These are phyloP conservation scores for Hylodesmum podocarpum DNA, from an alignment of 306 rosid species.

Conservation along the genomic window DNA sequence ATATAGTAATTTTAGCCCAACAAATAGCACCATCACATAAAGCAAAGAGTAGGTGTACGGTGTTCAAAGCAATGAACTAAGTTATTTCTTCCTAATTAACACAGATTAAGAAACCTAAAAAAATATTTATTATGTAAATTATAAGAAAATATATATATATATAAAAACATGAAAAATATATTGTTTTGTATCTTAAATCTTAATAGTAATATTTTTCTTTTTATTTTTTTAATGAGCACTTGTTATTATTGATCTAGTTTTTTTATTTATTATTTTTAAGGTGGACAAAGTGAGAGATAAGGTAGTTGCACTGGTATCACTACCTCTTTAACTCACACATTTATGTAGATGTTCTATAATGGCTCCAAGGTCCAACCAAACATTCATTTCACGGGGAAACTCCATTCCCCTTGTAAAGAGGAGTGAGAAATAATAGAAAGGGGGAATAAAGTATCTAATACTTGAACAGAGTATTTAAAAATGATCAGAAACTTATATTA, in stretches of 20 bases:
- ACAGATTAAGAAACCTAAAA: too few relatives aligned
- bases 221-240: too few relatives aligned
- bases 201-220: too few relatives aligned
- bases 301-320: slow-evolving; percentile 67
- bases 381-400: slow-evolving; percentile 79
- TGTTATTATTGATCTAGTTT: too few relatives aligned
- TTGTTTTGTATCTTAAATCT: too few relatives aligned
- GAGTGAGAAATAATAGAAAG: slow-evolving; percentile 26
- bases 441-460: slow-evolving; percentile 7
- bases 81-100: too few relatives aligned
- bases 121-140: too few relatives aligned
- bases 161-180: too few relatives aligned
- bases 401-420: slow-evolving; percentile 35
- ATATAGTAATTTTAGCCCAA: slow-evolving; percentile 16
- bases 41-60: slow-evolving; percentile 33
- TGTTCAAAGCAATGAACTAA: slow-evolving; percentile 66
- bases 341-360: slow-evolving; percentile 41
- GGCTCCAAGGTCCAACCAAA: slow-evolving; percentile 66
- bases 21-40: slow-evolving; percentile 24
- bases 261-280: not conserved
- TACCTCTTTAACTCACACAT: slow-evolving; percentile 60
- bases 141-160: too few relatives aligned
- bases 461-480: slow-evolving; percentile 43
- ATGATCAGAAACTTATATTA: slow-evolving; percentile 16
- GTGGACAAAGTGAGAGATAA: slow-evolving; percentile 42